Percentiles rank a stretch among this genome's conserved stretches.
These are phyloP conservation scores for Gillenia trifoliata DNA, from an alignment of 306 rosid species.

Conservation along the genomic window DNA sequence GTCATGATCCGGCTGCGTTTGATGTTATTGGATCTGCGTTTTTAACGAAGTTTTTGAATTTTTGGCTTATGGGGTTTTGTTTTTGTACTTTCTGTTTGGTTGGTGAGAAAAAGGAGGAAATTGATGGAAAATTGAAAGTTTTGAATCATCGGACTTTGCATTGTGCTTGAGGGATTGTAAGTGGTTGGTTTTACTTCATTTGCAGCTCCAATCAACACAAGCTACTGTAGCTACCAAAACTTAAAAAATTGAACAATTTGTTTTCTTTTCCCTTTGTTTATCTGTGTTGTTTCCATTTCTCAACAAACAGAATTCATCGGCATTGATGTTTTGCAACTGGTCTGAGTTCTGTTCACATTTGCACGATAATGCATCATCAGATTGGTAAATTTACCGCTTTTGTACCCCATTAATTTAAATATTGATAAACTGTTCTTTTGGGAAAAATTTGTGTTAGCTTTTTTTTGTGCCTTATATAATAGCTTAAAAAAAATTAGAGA, in stretches of 20 bases:
- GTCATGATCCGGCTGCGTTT: conserved; percentile 27
- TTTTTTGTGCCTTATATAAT: not conserved
- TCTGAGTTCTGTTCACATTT: not conserved
- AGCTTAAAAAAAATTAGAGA: not conserved
- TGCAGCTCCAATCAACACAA: not conserved
- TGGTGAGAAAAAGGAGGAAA: conserved; percentile 1
- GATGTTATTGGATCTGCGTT: conserved; percentile 4
- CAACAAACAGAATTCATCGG: not conserved
- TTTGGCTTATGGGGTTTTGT: not conserved
- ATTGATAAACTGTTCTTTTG: not conserved
- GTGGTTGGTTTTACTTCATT: not conserved
- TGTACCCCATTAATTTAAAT: not conserved
- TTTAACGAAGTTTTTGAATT: not conserved
- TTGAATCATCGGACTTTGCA: not conserved
- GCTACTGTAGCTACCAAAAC: not conserved
- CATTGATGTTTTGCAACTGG: not conserved
- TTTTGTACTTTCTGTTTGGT: conserved; percentile 10
- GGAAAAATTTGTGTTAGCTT: not conserved
- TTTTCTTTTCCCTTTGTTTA: not conserved
- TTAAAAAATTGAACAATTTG: not conserved
- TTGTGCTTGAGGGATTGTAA: not conserved
- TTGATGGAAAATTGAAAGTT: not conserved
- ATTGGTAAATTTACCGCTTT: not conserved
- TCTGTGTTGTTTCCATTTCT: not conserved
- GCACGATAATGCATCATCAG: not conserved